Evolutionary conservation across 1,284 basidiomycete genomes (phyloP), one percentile per base, ranked within the genome.

Genomic region (Puccinia novopanici): DNA sequence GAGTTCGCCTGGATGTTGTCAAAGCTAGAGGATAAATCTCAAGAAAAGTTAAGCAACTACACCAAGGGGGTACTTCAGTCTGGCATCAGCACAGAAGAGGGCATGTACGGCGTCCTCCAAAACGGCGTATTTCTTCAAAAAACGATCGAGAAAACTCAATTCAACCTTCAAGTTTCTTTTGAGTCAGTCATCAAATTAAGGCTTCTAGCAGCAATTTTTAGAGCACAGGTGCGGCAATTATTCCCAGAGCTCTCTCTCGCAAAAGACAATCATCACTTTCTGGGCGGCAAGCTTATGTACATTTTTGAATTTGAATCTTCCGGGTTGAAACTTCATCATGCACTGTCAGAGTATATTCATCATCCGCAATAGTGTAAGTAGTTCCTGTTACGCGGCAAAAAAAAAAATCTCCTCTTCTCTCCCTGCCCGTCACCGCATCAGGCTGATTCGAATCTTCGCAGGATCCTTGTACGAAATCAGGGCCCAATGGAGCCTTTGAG

Each of bases 61-160:
- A 80, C 79, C 15, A 52, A 42, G 34, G 22, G 45, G 5, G 63
- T 75, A 4, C 59, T 80, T 45, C 70, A 67, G 34, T 19, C 71
- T 45, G 79, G 79, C 27, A 80, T 80, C 27, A 80, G 79, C 37
- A 63, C 70, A 5, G 71, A 74, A n/a, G 61, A 67, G 54, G 79
- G 79, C 17, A 80, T 80, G 59, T 80, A 74, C 45, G 61, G 72
- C n/a, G 79, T 80, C 19, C 55, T 80, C 4, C 74, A 80, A 75
- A 52, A 57, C 67, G 79, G 79, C 19, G 52, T 45, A 10, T 80
- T 80, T 45, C 42, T 80, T 34, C 68, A 74, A 42, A 45, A 52
- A 45, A 27, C 71, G 9, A 48, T 75, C 37, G 59, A 80, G 61
- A 65, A 61, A 54, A 57, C 59, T 42, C 61, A 74, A 67, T 80